Conservation (phyloP, 441 rosid species). For the Jatropha multifida region DNA sequence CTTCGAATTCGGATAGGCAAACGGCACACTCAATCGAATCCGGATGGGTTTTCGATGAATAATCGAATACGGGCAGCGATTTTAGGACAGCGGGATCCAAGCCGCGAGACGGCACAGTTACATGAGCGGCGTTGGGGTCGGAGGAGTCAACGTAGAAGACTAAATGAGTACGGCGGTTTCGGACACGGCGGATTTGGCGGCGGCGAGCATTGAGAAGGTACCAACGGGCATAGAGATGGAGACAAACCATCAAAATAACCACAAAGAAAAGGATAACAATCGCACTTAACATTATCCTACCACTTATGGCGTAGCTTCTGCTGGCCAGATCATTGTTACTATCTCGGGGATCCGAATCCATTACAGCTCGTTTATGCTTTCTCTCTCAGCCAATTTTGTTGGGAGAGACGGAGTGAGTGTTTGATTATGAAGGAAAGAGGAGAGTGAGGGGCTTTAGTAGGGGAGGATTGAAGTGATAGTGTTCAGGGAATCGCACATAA, state of each 20-base stretch:
- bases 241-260: slow-evolving; percentile 53
- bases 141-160: slow-evolving; percentile 52
- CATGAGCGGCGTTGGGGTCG: slow-evolving; percentile 24
- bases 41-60: slow-evolving; percentile 37
- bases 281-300: slow-evolving; percentile 68
- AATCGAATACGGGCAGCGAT: slow-evolving; percentile 62
- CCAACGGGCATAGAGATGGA: slow-evolving; percentile 87
- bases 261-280: slow-evolving; percentile 71
- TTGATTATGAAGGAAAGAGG: background rate
- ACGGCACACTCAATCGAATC: slow-evolving; percentile 75
- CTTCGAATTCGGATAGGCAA: slow-evolving; percentile 78
- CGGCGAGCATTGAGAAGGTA: slow-evolving; percentile 63
- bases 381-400: no score
- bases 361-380: background rate
- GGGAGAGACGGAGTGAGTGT: background rate
- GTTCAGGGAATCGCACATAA: background rate
- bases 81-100: slow-evolving; percentile 57
- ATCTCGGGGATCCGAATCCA: background rate
- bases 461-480: background rate
- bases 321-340: background rate
- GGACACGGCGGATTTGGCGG: slow-evolving; percentile 48
- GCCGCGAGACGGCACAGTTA: slow-evolving; percentile 38
- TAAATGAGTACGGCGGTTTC: slow-evolving; percentile 46
- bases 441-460: slow-evolving; percentile 8
- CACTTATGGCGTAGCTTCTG: slow-evolving; percentile 51